A percentile compares a stretch with the other conserved stretches of the same genome.
Conservation (phyloP, 139 green algal genomes). For the Tetraselmis striata region DNA sequence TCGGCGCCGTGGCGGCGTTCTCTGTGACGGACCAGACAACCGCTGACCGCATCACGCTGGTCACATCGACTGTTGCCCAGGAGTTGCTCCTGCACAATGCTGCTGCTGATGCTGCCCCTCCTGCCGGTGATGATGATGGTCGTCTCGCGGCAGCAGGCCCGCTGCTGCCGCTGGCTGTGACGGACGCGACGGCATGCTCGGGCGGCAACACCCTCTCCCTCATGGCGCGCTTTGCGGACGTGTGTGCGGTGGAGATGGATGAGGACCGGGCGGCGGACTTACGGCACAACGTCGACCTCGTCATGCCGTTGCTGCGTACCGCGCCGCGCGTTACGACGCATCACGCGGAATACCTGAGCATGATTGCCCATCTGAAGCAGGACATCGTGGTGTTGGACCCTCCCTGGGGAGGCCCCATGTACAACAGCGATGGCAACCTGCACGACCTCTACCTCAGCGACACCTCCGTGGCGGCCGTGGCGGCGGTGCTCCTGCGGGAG, state of each 20-base stretch:
- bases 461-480: neutral
- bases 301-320: too few relatives aligned
- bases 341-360: conserved; percentile 4
- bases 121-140: neutral
- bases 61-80: neutral
- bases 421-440: neutral
- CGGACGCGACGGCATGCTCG: conserved; percentile 19
- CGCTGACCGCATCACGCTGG: conserved; percentile 5
- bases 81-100: neutral
- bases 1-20: conserved; percentile 18
- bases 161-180: conserved; percentile 17
- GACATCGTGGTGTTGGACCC: conserved; percentile 22
- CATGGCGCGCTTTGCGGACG: conserved; percentile 1
- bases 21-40: conserved; percentile 25
- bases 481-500: neutral
- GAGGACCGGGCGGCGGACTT: conserved; percentile 17
- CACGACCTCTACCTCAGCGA: neutral
- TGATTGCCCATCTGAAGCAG: neutral
- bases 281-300: neutral
- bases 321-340: neutral
- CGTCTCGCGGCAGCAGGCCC: too few relatives aligned
- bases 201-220: conserved; percentile 22
- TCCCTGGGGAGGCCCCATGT: conserved; percentile 20
- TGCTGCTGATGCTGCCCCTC: neutral
- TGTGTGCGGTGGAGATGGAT: conserved; percentile 23